A percentile compares a stretch with the other conserved stretches of the same genome.
Evolutionary conservation across 441 rosid species (phyloP).

Genomic region (Lagerstroemia fauriei): DNA sequence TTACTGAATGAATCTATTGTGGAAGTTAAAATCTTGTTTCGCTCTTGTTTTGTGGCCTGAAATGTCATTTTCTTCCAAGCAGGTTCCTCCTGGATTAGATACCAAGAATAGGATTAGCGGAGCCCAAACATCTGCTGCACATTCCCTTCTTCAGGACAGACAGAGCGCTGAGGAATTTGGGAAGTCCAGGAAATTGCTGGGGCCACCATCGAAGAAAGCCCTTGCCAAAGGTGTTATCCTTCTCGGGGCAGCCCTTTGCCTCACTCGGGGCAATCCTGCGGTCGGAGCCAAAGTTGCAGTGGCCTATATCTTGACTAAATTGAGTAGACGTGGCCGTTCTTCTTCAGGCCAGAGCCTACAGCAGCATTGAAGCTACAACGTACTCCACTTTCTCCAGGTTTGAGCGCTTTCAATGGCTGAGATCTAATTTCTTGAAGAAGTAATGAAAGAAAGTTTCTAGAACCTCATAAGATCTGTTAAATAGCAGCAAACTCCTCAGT

Average conservation of each 20-base stretch:
- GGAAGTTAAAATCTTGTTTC: not conserved
- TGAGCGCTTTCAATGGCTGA: not conserved
- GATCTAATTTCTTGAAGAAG: not conserved
- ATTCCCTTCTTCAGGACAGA: conserved; percentile 20
- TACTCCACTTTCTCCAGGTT: not conserved
- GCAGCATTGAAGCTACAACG: not conserved
- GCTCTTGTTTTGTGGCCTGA: not conserved
- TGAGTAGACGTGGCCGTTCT: conserved; percentile 56
- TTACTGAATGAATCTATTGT: not conserved
- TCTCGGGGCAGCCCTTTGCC: conserved; percentile 70
- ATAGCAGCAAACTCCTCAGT: not conserved
- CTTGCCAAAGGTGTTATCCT: conserved; percentile 69
- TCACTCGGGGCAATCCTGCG: conserved; percentile 67
- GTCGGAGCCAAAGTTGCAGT: conserved; percentile 85
- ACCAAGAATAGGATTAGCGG: conserved; percentile 4
- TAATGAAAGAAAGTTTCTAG: not conserved
- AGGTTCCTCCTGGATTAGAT: conserved; percentile 70
- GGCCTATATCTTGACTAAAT: conserved; percentile 76
- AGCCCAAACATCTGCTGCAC: conserved; percentile 25
- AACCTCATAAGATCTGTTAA: not conserved
- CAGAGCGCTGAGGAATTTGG: conserved; percentile 26
- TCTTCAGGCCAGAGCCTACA: conserved; percentile 42
- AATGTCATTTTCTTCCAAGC: not conserved
- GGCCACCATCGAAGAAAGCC: conserved; percentile 63
- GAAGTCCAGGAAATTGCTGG: conserved; percentile 39